These are phyloP conservation scores for Naganishia randhawae DNA, from an alignment of 768 basidiomycete species.

Conservation along the genomic window DNA sequence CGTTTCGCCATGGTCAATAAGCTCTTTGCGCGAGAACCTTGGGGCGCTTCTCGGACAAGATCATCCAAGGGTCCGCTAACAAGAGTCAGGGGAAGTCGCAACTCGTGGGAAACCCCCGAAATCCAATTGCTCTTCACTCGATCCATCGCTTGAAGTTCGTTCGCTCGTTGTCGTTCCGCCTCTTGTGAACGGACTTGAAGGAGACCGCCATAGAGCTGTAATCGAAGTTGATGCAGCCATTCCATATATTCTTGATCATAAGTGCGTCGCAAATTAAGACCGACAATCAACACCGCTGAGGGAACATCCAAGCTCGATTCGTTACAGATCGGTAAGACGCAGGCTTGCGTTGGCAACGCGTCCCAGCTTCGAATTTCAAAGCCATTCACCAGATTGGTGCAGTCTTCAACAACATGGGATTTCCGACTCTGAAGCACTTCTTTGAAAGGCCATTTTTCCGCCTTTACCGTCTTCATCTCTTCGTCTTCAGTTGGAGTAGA, in stretches of 20 bases:
- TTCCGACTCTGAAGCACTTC: constrained; percentile 39
- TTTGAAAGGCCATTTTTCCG: constrained; percentile 40
- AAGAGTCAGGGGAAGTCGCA: constrained; percentile 29
- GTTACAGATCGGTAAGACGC: constrained; percentile 42
- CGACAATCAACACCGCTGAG: constrained; percentile 39
- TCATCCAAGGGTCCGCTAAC: constrained; percentile 46
- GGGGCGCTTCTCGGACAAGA: constrained; percentile 45
- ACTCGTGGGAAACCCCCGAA: constrained; percentile 24
- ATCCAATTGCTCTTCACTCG: constrained; percentile 35
- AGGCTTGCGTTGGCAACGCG: constrained; percentile 41
- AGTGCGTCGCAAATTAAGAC: constrained; percentile 41
- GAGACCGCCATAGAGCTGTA: constrained; percentile 44
- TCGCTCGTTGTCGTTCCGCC: constrained; percentile 40
- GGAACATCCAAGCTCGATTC: constrained; percentile 44
- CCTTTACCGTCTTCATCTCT: constrained; percentile 9
- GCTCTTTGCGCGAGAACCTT: constrained; percentile 57
- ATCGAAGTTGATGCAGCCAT: constrained; percentile 35
- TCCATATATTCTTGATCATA: constrained; percentile 47
- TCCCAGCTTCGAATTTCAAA: constrained; percentile 45
- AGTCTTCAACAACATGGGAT: constrained; percentile 41
- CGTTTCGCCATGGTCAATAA: constrained; percentile 95
- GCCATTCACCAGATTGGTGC: constrained; percentile 36
- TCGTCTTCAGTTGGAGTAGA: constrained; percentile 25
- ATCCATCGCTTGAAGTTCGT: constrained; percentile 43
- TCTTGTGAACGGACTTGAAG: constrained; percentile 42